A percentile compares a stretch with the other conserved stretches of the same genome.
Evolutionary conservation across 78 protist species (phyloP).

Genomic region (slime mould (Dictyostelium discoideum)): dicty_2.7 NC_007089.4:1502001-1502500

Average conservation of each 20-base stretch:
- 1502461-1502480: slow-evolving; percentile 81
- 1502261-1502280: slow-evolving; percentile 20
- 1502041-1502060: not conserved
- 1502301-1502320: slow-evolving; percentile 81
- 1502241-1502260: not conserved
- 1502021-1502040: not conserved
- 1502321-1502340: slow-evolving; percentile 89
- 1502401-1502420: not conserved
- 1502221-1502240: not conserved
- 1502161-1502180: not conserved
- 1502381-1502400: too few relatives aligned
- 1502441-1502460: slow-evolving; percentile 64
- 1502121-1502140: not conserved
- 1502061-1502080: not conserved
- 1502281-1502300: slow-evolving; percentile 41
- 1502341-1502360: slow-evolving; percentile 28
- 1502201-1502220: not conserved
- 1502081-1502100: not conserved
- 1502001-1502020: not conserved
- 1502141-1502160: not conserved
- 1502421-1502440: slow-evolving; percentile 72
- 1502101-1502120: not conserved
- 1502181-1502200: not conserved
- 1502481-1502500: slow-evolving; percentile 85
- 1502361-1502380: not conserved